Evolutionary conservation across 1,284 basidiomycete species (phyloP).

Genomic region (Golubevia sp.): DNA sequence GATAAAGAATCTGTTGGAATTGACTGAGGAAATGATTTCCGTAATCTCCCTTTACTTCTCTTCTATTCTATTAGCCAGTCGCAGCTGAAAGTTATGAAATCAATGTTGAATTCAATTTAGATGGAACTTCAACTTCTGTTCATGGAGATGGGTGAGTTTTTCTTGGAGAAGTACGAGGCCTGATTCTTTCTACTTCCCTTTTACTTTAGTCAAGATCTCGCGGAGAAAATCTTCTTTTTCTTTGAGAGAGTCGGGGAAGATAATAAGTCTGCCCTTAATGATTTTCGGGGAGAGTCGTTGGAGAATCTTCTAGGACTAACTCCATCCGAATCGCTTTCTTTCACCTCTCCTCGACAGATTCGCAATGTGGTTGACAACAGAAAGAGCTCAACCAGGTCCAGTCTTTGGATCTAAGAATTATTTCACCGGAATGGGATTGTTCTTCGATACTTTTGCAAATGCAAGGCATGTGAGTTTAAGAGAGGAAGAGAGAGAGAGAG

Average conservation of each 20-base stretch:
- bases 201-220: background rate
- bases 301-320: no score
- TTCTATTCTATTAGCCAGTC: no score
- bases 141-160: constrained; percentile 15
- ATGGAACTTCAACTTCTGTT: constrained; percentile 28
- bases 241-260: no score
- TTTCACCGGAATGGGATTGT: constrained; percentile 51
- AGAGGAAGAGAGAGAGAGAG: no score
- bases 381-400: constrained; percentile 41
- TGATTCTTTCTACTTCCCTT: background rate
- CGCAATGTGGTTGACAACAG: constrained; percentile 55
- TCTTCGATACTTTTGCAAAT: constrained; percentile 58
- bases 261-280: no score
- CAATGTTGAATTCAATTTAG: constrained; percentile 42
- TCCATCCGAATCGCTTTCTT: no score
- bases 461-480: constrained; percentile 24
- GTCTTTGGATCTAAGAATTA: constrained; percentile 52
- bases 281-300: no score
- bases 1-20: no score
- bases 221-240: background rate
- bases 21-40: no score
- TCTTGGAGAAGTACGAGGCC: background rate
- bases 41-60: no score
- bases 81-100: constrained; percentile 41
- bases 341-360: constrained; percentile 34